A percentile compares a stretch with the other conserved stretches of the same genome.
Conservation (phyloP, 768 basidiomycete species). For the Amanita jacksonii region DNA sequence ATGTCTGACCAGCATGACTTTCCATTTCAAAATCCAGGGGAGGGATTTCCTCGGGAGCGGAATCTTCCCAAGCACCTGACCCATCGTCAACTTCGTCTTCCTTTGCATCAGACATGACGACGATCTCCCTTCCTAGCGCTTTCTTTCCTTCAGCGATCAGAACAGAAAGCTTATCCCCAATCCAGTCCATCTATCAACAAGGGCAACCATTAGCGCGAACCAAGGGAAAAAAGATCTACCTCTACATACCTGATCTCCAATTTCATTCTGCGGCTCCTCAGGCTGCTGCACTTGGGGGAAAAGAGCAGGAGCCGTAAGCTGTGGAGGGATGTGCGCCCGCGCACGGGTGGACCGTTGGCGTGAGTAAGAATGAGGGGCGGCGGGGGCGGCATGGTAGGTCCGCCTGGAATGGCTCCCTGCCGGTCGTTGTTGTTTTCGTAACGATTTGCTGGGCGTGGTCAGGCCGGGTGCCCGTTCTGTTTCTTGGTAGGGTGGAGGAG, state of each 20-base stretch:
- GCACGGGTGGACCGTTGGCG: slow-evolving; percentile 10
- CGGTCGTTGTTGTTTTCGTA: background rate
- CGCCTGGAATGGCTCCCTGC: slow-evolving; percentile 3
- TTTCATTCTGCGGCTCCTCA: slow-evolving; percentile 16
- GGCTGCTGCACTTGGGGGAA: slow-evolving; percentile 22
- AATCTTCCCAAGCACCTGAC: slow-evolving; percentile 62
- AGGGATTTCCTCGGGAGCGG: background rate
- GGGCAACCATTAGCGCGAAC: background rate
- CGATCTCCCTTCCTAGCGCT: slow-evolving; percentile 69
- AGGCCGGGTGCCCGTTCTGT: slow-evolving; percentile 11
- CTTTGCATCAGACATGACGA: slow-evolving; percentile 63
- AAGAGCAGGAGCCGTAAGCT: slow-evolving; percentile 12
- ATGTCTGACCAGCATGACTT: background rate
- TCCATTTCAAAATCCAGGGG: background rate
- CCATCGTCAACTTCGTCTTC: slow-evolving; percentile 78
- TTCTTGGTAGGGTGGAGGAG: slow-evolving; percentile 20
- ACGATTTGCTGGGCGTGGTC: background rate
- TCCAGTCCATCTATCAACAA: slow-evolving; percentile 68
- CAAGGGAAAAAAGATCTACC: too few species aligned
- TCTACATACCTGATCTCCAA: slow-evolving; percentile 40
- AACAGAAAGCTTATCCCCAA: slow-evolving; percentile 55
- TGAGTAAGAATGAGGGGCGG: slow-evolving; percentile 1
- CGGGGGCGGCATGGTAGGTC: background rate
- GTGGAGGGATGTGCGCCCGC: slow-evolving; percentile 9
- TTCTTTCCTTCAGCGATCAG: slow-evolving; percentile 76